Evolutionary conservation across 176 grass and related monocot species (phyloP), one percentile per base, ranked within the genome.

Genomic region (Musa beccarii): DNA sequence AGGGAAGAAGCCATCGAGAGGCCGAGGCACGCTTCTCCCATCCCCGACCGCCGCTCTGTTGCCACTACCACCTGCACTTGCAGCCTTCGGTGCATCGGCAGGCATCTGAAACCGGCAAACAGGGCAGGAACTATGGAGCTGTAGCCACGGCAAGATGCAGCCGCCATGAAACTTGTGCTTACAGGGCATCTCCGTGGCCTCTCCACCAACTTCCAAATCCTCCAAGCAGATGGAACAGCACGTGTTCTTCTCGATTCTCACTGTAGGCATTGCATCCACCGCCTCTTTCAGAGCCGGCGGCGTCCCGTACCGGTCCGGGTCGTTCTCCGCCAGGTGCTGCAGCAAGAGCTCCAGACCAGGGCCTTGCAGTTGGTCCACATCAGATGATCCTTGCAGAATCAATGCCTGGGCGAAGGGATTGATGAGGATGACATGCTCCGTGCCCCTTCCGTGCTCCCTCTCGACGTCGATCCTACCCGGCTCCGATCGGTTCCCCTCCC

Each of bases 81-180:
- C 0, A 19, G 9, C 23, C 79, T 75, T 82, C 2, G 62, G 50
- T 54, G 11, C 59, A 28, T 77, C 75, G 1, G 49, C 61, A 4
- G 75, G 75, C 75, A 77, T 66, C 75, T 77, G 75, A 66, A 66
- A 77, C 34, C 75, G 34, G 49, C 75, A 77, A 20, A 77, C 59
- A 1, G 75, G 75, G 43, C 75, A 77, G 11, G 75, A 77, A 15
- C 75, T 66, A 51, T 77, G 75, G 57, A 77, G n/a, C 61, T 77
- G 10, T 62, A 77, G 49, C 75, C 75, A 77, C 24, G 75, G 61
- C 10, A 77, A n/a, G n/a, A 77, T 77, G 20, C 75, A 77, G 17
- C 21, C 20, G 49, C 49, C 49, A 12, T 77, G 75, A 11, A 77
- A 77, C 34, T 20, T 77, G 53, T 77, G 75, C 28, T 66, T 77